phyloP scores from a whole-genome alignment of 2,329 filamentous ascomycete species.

The Colletotrichum sublineola region DNA sequence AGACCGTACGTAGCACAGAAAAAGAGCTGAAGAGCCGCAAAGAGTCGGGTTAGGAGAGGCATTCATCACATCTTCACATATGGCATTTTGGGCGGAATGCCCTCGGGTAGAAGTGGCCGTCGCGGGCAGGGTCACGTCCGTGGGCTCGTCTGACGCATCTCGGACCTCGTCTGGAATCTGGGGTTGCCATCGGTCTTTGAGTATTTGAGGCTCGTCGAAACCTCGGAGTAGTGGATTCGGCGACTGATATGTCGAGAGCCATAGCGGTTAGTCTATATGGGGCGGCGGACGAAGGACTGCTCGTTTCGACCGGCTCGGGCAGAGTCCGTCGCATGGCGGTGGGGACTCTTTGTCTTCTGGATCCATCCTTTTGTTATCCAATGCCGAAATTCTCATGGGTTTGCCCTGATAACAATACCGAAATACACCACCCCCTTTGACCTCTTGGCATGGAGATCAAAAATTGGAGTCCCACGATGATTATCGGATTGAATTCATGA shows the following conservation, averaged over 20 bases:
- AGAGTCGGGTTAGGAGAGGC: not conserved
- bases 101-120: conserved; percentile 19
- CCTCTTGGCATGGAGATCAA: conserved; percentile 7
- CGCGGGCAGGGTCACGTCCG: conserved; percentile 18
- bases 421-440: not conserved
- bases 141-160: conserved; percentile 12
- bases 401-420: not conserved
- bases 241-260: conserved; percentile 1
- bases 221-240: conserved; percentile 36
- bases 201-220: conserved; percentile 34
- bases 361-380: not conserved
- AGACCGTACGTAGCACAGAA: not conserved
- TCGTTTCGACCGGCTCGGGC: conserved; percentile 19
- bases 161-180: conserved; percentile 27
- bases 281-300: conserved; percentile 28
- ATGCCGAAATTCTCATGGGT: not conserved
- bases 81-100: conserved; percentile 5
- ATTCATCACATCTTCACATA: conserved; percentile 3
- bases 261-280: conserved; percentile 21
- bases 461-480: not conserved
- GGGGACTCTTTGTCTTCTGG: conserved; percentile 10
- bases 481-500: too few relatives aligned
- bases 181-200: conserved; percentile 9
- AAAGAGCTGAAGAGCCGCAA: not conserved
- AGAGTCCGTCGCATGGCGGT: conserved; percentile 27